phyloP scores from a whole-genome alignment of 805 yeast species.

The Torulaspora indica region DNA sequence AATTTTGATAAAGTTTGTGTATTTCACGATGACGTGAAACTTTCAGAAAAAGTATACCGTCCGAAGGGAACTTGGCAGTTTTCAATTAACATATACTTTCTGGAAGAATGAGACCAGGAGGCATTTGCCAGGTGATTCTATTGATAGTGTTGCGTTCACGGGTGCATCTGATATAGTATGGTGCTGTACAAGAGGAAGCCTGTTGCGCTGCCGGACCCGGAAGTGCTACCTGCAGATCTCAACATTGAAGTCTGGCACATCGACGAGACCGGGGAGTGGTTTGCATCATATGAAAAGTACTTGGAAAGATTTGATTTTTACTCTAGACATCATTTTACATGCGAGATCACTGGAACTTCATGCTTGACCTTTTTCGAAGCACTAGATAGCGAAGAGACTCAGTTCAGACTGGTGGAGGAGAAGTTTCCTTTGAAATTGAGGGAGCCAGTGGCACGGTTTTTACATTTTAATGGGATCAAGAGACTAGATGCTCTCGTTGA shows the following conservation, averaged over 20 bases:
- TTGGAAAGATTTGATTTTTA: slow-evolving; percentile 68
- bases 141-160: background rate
- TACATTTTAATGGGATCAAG: slow-evolving; percentile 77
- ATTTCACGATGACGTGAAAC: slow-evolving; percentile 1
- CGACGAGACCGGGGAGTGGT: slow-evolving; percentile 87
- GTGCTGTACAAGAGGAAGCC: slow-evolving; percentile 73
- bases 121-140: background rate
- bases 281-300: slow-evolving; percentile 68
- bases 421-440: slow-evolving; percentile 87
- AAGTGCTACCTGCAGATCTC: slow-evolving; percentile 51
- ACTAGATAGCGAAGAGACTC: slow-evolving; percentile 62
- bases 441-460: slow-evolving; percentile 81
- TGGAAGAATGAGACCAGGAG: background rate
- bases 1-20: background rate
- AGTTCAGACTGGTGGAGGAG: slow-evolving; percentile 61
- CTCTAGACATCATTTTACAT: slow-evolving; percentile 73
- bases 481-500: slow-evolving; percentile 86
- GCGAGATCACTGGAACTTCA: slow-evolving; percentile 93
- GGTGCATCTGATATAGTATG: slow-evolving; percentile 36
- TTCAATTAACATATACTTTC: background rate
- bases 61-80: background rate
- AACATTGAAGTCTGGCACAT: slow-evolving; percentile 72
- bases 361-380: slow-evolving; percentile 91
- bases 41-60: background rate
- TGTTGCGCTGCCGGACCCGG: slow-evolving; percentile 55